phyloP scores from a whole-genome alignment of 768 basidiomycete genomes.

The Peribolospora kevripleyi region DNA sequence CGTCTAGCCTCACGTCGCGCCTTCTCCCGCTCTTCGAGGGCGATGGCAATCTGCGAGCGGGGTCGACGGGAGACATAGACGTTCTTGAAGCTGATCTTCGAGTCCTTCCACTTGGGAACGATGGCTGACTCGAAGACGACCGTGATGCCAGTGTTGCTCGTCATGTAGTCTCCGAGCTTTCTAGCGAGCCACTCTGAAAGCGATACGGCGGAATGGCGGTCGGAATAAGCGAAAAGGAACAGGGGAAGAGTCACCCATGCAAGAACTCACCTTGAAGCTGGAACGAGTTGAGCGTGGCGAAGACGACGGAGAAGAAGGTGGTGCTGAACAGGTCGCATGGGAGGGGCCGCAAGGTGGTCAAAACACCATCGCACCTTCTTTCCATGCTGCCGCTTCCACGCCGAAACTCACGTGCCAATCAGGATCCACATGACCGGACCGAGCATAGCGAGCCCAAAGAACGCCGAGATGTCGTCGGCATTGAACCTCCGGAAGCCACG shows the following conservation, averaged over 20 bases:
- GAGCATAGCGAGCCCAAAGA: slow-evolving; percentile 84
- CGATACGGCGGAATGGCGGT: background rate
- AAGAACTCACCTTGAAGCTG: slow-evolving; percentile 42
- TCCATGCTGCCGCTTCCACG: background rate
- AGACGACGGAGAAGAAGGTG: slow-evolving; percentile 82
- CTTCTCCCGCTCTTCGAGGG: slow-evolving; percentile 1
- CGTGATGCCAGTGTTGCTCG: slow-evolving; percentile 72
- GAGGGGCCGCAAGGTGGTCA: background rate
- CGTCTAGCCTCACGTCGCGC: background rate
- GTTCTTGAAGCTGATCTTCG: slow-evolving; percentile 85
- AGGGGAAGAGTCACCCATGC: background rate
- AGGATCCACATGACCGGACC: slow-evolving; percentile 91
- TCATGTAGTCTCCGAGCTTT: slow-evolving; percentile 75
- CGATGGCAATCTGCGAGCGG: slow-evolving; percentile 9
- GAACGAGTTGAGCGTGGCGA: slow-evolving; percentile 68
- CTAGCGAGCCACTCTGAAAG: slow-evolving; percentile 53
- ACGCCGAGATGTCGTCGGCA: slow-evolving; percentile 88
- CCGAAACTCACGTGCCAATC: slow-evolving; percentile 52
- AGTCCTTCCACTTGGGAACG: slow-evolving; percentile 92
- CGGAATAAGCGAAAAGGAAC: background rate
- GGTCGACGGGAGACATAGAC: slow-evolving; percentile 78
- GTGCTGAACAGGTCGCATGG: slow-evolving; percentile 27
- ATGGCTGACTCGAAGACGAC: slow-evolving; percentile 95
- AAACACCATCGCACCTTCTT: background rate
- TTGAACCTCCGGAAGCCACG: slow-evolving; percentile 84